These are phyloP conservation scores for Penicillium manginii DNA, from an alignment of 495 filamentous ascomycete species.

Conservation along the genomic window DNA sequence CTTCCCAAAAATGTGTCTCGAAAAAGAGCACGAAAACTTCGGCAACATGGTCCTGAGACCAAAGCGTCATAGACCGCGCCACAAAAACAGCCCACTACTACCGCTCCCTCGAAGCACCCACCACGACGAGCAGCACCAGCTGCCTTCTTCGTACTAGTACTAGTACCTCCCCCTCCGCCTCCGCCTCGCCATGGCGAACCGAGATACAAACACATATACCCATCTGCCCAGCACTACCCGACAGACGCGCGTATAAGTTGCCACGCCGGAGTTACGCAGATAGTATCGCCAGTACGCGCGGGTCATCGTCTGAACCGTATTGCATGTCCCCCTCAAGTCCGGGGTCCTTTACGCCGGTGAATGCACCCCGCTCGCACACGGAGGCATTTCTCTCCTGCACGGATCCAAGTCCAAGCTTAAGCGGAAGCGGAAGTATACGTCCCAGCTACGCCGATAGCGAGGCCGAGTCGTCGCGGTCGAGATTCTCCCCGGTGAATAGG, in stretches of 20 bases:
- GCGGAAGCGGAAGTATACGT: too few relatives aligned
- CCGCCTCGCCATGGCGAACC: not conserved
- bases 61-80: not conserved
- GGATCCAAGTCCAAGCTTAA: too few relatives aligned
- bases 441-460: not conserved
- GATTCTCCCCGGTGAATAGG: not conserved
- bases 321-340: slow-evolving; percentile 35
- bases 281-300: slow-evolving; percentile 27
- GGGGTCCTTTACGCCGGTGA: slow-evolving; percentile 40
- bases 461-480: too few relatives aligned
- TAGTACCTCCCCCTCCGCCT: not conserved
- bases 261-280: slow-evolving; percentile 24
- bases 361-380: slow-evolving; percentile 18
- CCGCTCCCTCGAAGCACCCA: not conserved
- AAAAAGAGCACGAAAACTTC: slow-evolving; percentile 43
- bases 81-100: not conserved
- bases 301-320: slow-evolving; percentile 34
- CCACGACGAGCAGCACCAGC: too few relatives aligned
- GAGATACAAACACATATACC: too few relatives aligned
- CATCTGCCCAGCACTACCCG: not conserved
- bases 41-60: not conserved
- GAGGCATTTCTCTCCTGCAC: slow-evolving; percentile 9
- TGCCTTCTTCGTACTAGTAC: too few relatives aligned
- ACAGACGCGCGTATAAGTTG: slow-evolving; percentile 25
- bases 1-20: slow-evolving; percentile 76